These are phyloP conservation scores for Aspergillus hancockii DNA, from an alignment of 495 filamentous ascomycete species.

Conservation along the genomic window DNA sequence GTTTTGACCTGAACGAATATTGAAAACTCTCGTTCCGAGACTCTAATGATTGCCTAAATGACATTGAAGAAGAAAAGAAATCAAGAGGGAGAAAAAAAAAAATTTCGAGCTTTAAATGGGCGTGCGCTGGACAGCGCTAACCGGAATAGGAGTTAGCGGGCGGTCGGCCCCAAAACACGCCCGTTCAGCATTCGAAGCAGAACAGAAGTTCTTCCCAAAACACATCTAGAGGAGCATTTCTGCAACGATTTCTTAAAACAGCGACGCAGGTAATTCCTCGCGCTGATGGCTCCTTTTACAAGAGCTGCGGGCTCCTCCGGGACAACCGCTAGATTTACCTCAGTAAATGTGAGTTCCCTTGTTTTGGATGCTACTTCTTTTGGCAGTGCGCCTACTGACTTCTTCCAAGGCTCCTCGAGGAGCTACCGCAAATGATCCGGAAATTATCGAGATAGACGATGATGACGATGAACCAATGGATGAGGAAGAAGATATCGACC, in stretches of 20 bases:
- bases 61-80: slow-evolving; percentile 73
- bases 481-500: slow-evolving; percentile 22
- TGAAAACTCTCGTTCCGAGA: slow-evolving; percentile 94
- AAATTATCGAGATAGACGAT: slow-evolving; percentile 46
- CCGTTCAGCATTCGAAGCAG: slow-evolving; percentile 22
- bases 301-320: slow-evolving; percentile 24
- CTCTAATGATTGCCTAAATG: slow-evolving; percentile 98
- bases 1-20: slow-evolving; percentile 91
- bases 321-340: slow-evolving; percentile 23
- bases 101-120: slow-evolving; percentile 29
- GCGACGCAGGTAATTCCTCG: slow-evolving; percentile 2
- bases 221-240: neutral
- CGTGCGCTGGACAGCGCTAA: slow-evolving; percentile 29
- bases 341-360: slow-evolving; percentile 29
- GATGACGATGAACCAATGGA: slow-evolving; percentile 37
- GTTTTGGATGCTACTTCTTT: slow-evolving; percentile 11
- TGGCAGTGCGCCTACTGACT: slow-evolving; percentile 16
- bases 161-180: slow-evolving; percentile 40
- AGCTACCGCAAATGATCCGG: slow-evolving; percentile 27
- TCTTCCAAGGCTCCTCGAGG: slow-evolving; percentile 20
- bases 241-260: neutral
- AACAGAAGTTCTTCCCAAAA: slow-evolving; percentile 15
- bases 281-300: slow-evolving; percentile 31
- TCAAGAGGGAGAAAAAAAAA: slow-evolving; percentile 48
- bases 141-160: slow-evolving; percentile 27